Conservation (phyloP, 1,284 basidiomycete genomes). For the Serendipita sp. region DNA sequence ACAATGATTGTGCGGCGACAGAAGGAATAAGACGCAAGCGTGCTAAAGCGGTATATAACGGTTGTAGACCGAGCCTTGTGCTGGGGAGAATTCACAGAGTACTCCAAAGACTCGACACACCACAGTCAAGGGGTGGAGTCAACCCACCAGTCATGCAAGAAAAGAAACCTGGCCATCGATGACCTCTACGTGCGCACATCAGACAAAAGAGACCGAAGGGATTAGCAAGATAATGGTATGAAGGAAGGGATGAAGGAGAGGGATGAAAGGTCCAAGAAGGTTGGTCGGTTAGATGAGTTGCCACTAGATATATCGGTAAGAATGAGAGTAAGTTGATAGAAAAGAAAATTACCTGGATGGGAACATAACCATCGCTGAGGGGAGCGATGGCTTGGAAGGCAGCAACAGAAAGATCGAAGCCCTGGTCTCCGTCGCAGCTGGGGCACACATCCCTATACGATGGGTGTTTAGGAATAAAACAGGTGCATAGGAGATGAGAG, state of each 20-base stretch:
- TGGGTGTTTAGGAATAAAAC: constrained; percentile 5
- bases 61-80: not conserved
- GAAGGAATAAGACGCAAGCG: constrained; percentile 1
- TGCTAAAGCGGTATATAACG: not conserved
- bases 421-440: constrained; percentile 50
- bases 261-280: not conserved
- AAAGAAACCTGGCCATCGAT: not conserved
- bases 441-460: constrained; percentile 56
- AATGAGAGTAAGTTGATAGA: not conserved
- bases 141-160: not conserved
- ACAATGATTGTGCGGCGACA: not conserved
- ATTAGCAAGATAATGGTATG: constrained; percentile 2
- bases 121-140: constrained; percentile 6
- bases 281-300: not conserved
- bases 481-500: not conserved
- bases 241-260: not conserved
- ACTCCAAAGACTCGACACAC: constrained; percentile 7
- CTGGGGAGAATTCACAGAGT: constrained; percentile 3
- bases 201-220: not conserved
- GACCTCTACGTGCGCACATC: not conserved
- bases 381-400: constrained; percentile 55
- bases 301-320: not conserved
- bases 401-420: constrained; percentile 67
- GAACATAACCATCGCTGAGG: constrained; percentile 41
- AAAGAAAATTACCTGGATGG: constrained; percentile 31